A percentile compares a stretch with the other conserved stretches of the same genome.
Evolutionary conservation across 2,329 filamentous ascomycete species (phyloP).

Genomic region (Penicillium fuscoglaucum): DNA sequence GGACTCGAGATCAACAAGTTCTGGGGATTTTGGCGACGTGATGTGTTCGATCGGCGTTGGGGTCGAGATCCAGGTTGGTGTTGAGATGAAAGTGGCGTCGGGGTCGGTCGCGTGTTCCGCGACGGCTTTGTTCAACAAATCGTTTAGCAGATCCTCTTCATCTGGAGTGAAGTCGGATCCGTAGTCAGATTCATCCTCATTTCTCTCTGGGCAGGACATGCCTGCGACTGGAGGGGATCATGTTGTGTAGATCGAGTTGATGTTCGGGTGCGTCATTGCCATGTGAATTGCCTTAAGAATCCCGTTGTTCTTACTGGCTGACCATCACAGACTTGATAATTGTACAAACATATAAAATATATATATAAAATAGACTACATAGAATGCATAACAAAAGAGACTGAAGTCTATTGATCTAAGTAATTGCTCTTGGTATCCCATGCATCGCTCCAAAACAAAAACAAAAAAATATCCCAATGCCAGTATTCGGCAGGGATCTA

Average conservation of each 20-base stretch:
- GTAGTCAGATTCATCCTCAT: constrained; percentile 52
- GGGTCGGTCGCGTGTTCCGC: constrained; percentile 32
- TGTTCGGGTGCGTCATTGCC: constrained; percentile 17
- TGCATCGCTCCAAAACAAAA: constrained; percentile 14
- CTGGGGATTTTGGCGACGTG: constrained; percentile 5
- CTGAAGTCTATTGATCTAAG: constrained; percentile 18
- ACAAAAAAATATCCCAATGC: constrained; percentile 1
- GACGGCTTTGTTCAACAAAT: constrained; percentile 51
- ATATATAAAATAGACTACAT: background rate
- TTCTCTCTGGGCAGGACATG: constrained; percentile 34
- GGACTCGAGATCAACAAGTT: constrained; percentile 18
- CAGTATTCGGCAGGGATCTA: constrained; percentile 6
- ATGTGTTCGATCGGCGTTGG: constrained; percentile 13
- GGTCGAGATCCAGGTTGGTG: constrained; percentile 23
- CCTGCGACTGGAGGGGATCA: constrained; percentile 29
- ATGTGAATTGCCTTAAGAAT: constrained; percentile 14
- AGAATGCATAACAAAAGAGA: background rate
- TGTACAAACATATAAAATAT: background rate
- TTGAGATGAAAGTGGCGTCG: constrained; percentile 17
- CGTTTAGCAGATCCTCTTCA: constrained; percentile 56
- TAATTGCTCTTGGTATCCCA: constrained; percentile 20
- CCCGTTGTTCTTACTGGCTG: constrained; percentile 13
- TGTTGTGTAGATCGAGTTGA: constrained; percentile 16
- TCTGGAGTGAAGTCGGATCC: constrained; percentile 62
- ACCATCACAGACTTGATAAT: background rate